Conservation (phyloP, 2,329 filamentous ascomycete genomes). For the Alternaria brassicicola region DNA sequence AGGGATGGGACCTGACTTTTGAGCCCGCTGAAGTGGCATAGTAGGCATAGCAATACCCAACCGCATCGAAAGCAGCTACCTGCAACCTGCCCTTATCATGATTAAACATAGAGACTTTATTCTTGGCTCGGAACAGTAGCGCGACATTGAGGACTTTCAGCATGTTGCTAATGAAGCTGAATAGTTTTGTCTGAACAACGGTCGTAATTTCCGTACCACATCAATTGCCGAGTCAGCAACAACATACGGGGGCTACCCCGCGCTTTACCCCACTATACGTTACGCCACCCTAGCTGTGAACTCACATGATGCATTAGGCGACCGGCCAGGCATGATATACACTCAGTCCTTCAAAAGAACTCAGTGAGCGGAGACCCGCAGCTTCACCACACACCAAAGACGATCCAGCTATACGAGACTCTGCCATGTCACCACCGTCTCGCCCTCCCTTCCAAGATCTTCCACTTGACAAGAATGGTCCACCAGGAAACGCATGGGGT, state of each 20-base stretch:
- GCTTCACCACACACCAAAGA: neutral
- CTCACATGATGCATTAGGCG: neutral
- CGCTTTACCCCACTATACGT: slow-evolving; percentile 31
- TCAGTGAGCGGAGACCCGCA: neutral
- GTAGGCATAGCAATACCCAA: slow-evolving; percentile 12
- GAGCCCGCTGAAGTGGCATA: slow-evolving; percentile 19
- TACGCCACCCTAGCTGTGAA: slow-evolving; percentile 13
- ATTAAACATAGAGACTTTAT: neutral
- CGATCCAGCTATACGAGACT: neutral
- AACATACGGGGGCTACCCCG: slow-evolving; percentile 25
- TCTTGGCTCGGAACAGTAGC: neutral
- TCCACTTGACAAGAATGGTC: slow-evolving; percentile 58
- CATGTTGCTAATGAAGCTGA: neutral
- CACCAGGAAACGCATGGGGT: slow-evolving; percentile 63
- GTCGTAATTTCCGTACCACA: neutral
- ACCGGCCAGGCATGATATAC: neutral
- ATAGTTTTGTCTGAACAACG: neutral
- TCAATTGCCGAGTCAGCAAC: slow-evolving; percentile 8
- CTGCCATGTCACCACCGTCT: slow-evolving; percentile 24
- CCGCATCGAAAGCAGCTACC: neutral
- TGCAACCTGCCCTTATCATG: neutral
- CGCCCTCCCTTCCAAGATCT: slow-evolving; percentile 54
- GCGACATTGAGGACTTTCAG: neutral
- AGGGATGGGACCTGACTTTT: slow-evolving; percentile 49
- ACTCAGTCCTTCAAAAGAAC: neutral